Conservation (phyloP, 1,139 yeast species). For the Arxiozyma bovina region DNA sequence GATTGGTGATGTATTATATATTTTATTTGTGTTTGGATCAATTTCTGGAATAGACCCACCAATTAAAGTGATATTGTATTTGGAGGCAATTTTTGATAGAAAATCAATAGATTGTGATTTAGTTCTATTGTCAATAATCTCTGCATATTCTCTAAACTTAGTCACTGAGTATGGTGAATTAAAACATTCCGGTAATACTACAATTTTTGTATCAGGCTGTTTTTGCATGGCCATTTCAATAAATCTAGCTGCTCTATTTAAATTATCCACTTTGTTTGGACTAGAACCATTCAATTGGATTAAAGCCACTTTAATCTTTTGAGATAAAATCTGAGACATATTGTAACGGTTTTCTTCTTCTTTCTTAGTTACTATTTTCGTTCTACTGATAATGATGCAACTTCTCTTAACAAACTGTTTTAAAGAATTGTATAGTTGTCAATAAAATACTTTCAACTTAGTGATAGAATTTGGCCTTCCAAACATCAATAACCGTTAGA, state of each 20-base stretch:
- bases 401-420: neutral
- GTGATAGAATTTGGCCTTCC: neutral
- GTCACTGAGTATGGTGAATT: conserved; percentile 89
- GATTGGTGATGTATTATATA: conserved; percentile 77
- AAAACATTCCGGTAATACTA: conserved; percentile 65
- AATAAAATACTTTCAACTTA: neutral
- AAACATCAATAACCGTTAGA: neutral
- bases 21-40: conserved; percentile 43
- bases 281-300: conserved; percentile 33
- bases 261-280: conserved; percentile 50
- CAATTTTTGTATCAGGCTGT: conserved; percentile 47
- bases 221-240: conserved; percentile 43
- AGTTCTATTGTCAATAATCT: conserved; percentile 43
- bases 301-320: conserved; percentile 45
- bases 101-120: conserved; percentile 47
- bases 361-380: neutral
- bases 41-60: conserved; percentile 92
- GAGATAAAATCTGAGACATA: conserved; percentile 30
- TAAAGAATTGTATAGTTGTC: too few species aligned
- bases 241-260: conserved; percentile 43
- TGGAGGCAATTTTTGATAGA: conserved; percentile 54
- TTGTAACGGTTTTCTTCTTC: neutral
- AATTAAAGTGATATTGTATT: conserved; percentile 52
- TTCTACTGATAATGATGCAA: neutral
- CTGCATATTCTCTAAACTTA: conserved; percentile 81